Base-by-base conservation (phyloP, 257 asterid genomes). In the Petunia axillaris region DNA sequence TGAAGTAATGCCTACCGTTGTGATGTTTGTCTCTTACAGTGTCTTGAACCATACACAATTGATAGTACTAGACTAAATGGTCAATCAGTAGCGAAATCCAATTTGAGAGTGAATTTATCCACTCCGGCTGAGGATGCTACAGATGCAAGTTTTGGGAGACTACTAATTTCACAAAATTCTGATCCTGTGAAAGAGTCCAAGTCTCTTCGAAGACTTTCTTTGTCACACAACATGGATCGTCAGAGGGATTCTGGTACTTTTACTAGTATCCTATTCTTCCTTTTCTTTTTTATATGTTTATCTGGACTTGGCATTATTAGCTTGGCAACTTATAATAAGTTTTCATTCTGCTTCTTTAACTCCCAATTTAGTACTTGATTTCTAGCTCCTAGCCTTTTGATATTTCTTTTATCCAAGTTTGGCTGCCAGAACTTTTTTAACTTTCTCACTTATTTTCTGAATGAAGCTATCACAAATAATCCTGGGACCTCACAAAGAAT, bases 1-100 rank as follows among this genome's bases (percentile, higher is more conserved):
- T 54, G 50, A 60, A 73, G 81, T 86, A 80, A 64, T 80, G 77
- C 75, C 57, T 78, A 64, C 48, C 82, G 81, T 71, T 78, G 79
- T 82, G 70, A 81, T 80, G 75, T 74, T 83, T 76, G 67, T 64
- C 81, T 80, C 84, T 71, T 82, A 83, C 94, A 96, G 99, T 94
- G 98, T 74, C 87, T 89, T 77, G 99, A 92, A 88, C 99, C 98
- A 77, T 91, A 91, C 87, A 95, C 96, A 81, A 81, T 84, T 86
- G 88, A 94, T 57, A 89, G 80, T 78, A 83, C 92, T 79, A 79
- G 86, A 55, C 79, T 81, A 79, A 91, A 86, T 89, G 92, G 87
- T 53, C 94, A 87, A 77, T 78, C 82, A 79, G 97, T 91, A 40
- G 15, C 86, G 77, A 96, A 91, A 86, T 83, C 94, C 53, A 90